Conservation (phyloP, 306 rosid species). For the Abrus precatorius region DNA sequence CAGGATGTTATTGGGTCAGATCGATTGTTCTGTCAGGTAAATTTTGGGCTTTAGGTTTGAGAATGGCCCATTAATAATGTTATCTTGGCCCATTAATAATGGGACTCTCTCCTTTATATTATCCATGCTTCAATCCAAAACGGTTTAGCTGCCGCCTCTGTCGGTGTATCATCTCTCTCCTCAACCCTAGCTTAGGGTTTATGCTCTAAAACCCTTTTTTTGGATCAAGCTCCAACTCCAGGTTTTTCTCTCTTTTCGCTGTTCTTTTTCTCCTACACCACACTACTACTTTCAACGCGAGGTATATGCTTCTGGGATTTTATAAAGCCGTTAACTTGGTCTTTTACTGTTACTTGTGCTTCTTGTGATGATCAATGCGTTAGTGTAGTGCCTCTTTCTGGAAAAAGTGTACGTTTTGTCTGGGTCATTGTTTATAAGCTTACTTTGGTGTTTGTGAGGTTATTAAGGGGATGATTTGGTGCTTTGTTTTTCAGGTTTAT, state of each 20-base stretch:
- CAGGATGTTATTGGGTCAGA: neutral
- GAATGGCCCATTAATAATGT: neutral
- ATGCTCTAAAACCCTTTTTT: conserved; percentile 17
- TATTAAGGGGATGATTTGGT: neutral
- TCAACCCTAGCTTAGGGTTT: conserved; percentile 39
- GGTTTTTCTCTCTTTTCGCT: neutral
- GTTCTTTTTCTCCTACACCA: neutral
- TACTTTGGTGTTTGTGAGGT: neutral
- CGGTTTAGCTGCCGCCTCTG: neutral
- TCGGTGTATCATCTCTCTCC: neutral
- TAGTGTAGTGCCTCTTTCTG: neutral
- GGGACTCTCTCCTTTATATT: neutral
- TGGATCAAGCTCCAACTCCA: neutral
- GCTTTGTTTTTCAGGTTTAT: conserved; percentile 50
- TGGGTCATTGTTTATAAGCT: neutral
- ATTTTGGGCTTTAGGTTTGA: neutral
- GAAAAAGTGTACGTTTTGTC: neutral
- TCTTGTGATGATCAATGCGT: neutral
- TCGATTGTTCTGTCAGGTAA: neutral
- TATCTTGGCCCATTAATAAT: neutral
- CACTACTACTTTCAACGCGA: neutral
- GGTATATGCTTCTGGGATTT: neutral
- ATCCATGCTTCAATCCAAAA: neutral
- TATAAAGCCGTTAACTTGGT: neutral
- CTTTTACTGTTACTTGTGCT: neutral